phyloP scores from a whole-genome alignment of 1,284 basidiomycete species.

The Psilocybe mexicana region DNA sequence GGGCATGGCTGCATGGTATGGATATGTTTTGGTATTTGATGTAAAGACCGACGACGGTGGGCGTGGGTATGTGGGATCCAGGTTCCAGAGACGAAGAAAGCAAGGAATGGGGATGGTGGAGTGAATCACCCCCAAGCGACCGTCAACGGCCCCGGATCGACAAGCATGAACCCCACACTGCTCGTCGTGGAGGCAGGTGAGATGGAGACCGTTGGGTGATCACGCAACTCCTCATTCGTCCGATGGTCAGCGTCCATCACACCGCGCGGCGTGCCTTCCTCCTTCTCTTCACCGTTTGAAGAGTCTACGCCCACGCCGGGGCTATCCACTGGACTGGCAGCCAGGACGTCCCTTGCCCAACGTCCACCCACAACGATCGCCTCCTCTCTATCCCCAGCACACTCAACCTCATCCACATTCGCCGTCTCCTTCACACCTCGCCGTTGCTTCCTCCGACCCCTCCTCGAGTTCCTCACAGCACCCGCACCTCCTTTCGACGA shows the following conservation, averaged over 20 bases:
- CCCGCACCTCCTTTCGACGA: background rate
- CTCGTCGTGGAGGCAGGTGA: background rate
- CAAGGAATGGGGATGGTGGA: background rate
- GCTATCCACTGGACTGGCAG: too few species aligned
- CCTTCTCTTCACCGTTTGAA: background rate
- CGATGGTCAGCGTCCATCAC: background rate
- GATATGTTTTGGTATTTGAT: too few species aligned
- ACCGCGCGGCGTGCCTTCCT: background rate
- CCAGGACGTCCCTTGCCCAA: too few species aligned
- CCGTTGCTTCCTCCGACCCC: background rate
- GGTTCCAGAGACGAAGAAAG: too few species aligned
- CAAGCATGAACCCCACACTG: background rate
- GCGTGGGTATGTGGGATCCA: too few species aligned
- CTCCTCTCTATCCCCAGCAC: too few species aligned
- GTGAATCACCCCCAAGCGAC: slow-evolving; percentile 11
- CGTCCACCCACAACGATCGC: too few species aligned
- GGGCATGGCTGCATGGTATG: too few species aligned
- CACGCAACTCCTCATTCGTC: background rate
- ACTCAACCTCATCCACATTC: background rate
- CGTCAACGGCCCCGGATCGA: slow-evolving; percentile 1
- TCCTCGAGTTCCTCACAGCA: background rate
- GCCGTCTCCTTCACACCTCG: background rate
- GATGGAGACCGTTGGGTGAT: background rate
- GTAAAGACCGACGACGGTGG: too few species aligned
- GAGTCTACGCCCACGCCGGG: too few species aligned